These are phyloP conservation scores for Helminthosporium solani DNA, from an alignment of 2,329 filamentous ascomycete species.

Conservation along the genomic window DNA sequence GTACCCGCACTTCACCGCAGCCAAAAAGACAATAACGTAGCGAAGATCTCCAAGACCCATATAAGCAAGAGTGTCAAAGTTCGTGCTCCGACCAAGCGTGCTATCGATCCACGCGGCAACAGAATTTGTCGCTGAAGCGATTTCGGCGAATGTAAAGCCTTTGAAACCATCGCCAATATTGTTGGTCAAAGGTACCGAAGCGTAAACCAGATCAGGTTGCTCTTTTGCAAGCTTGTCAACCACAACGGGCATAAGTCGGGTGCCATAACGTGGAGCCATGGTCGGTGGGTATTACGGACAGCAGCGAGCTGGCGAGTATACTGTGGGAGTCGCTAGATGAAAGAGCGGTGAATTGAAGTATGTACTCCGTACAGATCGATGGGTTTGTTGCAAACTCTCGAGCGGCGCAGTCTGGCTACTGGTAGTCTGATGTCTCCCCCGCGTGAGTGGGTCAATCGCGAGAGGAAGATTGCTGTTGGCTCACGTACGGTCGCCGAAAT, in stretches of 20 bases:
- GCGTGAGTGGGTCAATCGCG: too few species aligned
- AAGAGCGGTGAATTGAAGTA: too few species aligned
- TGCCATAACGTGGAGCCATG: slow-evolving; percentile 3
- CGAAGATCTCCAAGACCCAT: slow-evolving; percentile 7
- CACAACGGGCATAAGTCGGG: slow-evolving; percentile 5
- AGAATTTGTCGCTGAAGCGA: slow-evolving; percentile 4
- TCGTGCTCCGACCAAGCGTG: slow-evolving; percentile 2
- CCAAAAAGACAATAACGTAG: slow-evolving; percentile 7
- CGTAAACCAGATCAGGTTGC: slow-evolving; percentile 4
- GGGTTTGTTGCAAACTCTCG: too few species aligned
- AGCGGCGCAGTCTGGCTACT: too few species aligned
- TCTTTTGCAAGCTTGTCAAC: slow-evolving; percentile 5
- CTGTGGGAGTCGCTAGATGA: too few species aligned
- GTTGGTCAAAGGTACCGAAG: slow-evolving; percentile 2
- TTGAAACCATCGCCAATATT: slow-evolving; percentile 5
- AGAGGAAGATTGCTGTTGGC: too few species aligned
- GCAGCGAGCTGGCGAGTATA: too few species aligned
- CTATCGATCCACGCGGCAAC: slow-evolving; percentile 3
- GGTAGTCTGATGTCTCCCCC: too few species aligned
- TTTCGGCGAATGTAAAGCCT: slow-evolving; percentile 5
- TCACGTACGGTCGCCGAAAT: too few species aligned
- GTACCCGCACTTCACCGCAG: slow-evolving; percentile 9
- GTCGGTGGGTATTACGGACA: not conserved
- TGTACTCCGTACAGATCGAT: too few species aligned
- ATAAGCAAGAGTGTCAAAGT: slow-evolving; percentile 8